Evolutionary conservation across 1,284 basidiomycete genomes (phyloP).

Genomic region (Somion occarium): DNA sequence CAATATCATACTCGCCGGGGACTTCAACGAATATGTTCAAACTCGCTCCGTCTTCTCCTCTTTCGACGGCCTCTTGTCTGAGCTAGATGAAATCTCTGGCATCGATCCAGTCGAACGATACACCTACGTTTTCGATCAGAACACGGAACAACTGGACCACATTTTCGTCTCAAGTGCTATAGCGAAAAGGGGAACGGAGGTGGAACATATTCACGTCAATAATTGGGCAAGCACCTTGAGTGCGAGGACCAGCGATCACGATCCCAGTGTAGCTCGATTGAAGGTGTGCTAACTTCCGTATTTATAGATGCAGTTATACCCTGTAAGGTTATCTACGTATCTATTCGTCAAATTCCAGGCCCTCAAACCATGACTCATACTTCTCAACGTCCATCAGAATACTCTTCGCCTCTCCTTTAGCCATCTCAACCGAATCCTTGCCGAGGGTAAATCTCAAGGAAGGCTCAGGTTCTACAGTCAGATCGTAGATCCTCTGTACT

Average conservation of each 20-base stretch:
- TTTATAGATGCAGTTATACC: no score
- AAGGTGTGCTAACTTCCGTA: slow-evolving; percentile 41
- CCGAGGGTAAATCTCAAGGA: slow-evolving; percentile 7
- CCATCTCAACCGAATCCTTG: not conserved
- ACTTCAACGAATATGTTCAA: slow-evolving; percentile 58
- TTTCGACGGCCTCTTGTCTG: slow-evolving; percentile 37
- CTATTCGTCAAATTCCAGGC: not conserved
- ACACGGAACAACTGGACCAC: slow-evolving; percentile 55
- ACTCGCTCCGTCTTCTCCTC: slow-evolving; percentile 48
- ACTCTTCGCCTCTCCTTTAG: not conserved
- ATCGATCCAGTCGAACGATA: slow-evolving; percentile 50
- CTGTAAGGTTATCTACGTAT: no score
- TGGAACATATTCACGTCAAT: slow-evolving; percentile 59
- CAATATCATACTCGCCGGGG: slow-evolving; percentile 52
- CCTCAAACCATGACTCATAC: slow-evolving; percentile 7
- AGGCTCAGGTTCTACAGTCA: slow-evolving; percentile 3
- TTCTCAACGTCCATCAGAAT: not conserved
- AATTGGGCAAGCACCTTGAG: slow-evolving; percentile 44
- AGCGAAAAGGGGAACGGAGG: slow-evolving; percentile 34
- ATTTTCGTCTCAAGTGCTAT: slow-evolving; percentile 49
- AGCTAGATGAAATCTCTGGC: slow-evolving; percentile 46
- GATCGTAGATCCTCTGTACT: slow-evolving; percentile 8
- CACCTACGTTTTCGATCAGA: slow-evolving; percentile 59
- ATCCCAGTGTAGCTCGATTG: slow-evolving; percentile 50
- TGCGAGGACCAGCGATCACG: slow-evolving; percentile 51